Evolutionary conservation across 805 yeast species (phyloP).

Genomic region (Zygosaccharomyces siamensis): DNA sequence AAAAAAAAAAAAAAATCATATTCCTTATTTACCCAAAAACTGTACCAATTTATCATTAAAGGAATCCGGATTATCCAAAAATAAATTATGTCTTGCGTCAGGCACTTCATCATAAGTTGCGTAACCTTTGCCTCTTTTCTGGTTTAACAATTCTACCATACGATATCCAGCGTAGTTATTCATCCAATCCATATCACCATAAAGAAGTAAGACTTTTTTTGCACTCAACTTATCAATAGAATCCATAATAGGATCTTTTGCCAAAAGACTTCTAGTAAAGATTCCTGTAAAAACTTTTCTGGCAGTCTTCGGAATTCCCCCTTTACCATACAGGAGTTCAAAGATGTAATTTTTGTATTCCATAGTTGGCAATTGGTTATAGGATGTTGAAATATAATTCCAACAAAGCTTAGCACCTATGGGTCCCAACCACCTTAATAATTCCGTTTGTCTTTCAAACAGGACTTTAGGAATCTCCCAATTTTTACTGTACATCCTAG

Average conservation of each 20-base stretch:
- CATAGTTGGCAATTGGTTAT: constrained; percentile 26
- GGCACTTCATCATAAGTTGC: constrained; percentile 26
- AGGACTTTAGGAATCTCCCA: constrained; percentile 31
- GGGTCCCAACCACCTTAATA: constrained; percentile 45
- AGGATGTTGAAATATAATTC: constrained; percentile 32
- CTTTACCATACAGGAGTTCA: constrained; percentile 22
- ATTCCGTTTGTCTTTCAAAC: constrained; percentile 39
- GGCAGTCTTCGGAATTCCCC: constrained; percentile 20
- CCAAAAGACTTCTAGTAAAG: constrained; percentile 40
- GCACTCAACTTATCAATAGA: constrained; percentile 39
- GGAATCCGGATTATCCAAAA: constrained; percentile 55
- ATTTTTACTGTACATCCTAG: constrained; percentile 35
- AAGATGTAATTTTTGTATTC: constrained; percentile 27
- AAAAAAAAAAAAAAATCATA: not conserved
- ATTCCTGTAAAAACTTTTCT: constrained; percentile 30
- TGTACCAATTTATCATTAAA: constrained; percentile 47
- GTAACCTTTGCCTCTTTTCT: constrained; percentile 7
- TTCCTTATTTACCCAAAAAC: constrained; percentile 22
- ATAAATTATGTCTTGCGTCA: constrained; percentile 72
- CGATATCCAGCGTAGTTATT: constrained; percentile 47
- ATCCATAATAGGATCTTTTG: constrained; percentile 62
- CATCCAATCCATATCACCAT: constrained; percentile 78
- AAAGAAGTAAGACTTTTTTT: constrained; percentile 41
- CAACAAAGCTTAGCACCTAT: constrained; percentile 38
- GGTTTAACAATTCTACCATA: constrained; percentile 18